phyloP scores from a whole-genome alignment of 1,284 basidiomycete species.

The Crucibulum parvulum region DNA sequence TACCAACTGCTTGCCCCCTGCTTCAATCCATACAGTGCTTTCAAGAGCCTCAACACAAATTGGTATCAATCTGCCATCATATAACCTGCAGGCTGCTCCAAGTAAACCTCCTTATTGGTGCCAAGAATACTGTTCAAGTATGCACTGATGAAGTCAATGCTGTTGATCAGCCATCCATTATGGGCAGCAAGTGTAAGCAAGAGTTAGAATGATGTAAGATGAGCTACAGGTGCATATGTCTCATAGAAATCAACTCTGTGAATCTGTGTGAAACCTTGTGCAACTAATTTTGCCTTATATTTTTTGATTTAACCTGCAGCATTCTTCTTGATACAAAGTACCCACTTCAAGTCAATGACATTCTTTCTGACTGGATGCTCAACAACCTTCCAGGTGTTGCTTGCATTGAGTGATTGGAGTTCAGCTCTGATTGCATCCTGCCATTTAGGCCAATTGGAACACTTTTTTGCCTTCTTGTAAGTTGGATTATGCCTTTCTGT shows the following conservation, averaged over 20 bases:
- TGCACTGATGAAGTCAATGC: not conserved
- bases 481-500: not conserved
- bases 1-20: not conserved
- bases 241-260: not conserved
- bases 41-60: not conserved
- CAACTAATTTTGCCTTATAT: not conserved
- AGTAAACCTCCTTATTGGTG: not conserved
- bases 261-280: not conserved
- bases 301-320: not conserved
- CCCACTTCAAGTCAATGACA: not conserved
- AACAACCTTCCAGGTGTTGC: conserved; percentile 1
- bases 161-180: not conserved
- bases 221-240: not conserved
- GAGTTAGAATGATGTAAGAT: not conserved
- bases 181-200: not conserved
- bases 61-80: not conserved
- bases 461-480: not conserved
- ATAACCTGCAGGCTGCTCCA: not conserved
- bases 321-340: not conserved
- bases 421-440: not conserved
- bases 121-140: not conserved
- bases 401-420: not conserved
- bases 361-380: not conserved
- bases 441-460: not conserved
- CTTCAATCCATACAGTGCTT: not conserved